Conservation (phyloP, 164 flowering plant genomes). For the Platanus orientalis region DNA sequence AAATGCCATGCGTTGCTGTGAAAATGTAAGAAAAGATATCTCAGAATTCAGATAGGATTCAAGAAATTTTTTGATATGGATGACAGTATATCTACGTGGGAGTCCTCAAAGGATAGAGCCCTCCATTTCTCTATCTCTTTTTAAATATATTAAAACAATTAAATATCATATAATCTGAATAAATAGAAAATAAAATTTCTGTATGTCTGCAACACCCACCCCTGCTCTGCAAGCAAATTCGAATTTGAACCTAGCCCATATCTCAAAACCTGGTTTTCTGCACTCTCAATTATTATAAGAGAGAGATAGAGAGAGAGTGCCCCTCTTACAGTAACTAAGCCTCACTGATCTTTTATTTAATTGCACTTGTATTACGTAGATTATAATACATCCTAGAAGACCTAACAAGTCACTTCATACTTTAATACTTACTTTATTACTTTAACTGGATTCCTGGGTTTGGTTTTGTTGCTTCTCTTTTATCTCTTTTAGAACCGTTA, state of each 20-base stretch:
- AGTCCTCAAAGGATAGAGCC: too few relatives aligned
- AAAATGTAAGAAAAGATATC: too few relatives aligned
- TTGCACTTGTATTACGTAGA: too few relatives aligned
- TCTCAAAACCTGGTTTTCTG: constrained; percentile 32
- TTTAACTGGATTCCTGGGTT: constrained; percentile 46
- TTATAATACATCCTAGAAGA: background rate
- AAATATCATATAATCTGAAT: background rate
- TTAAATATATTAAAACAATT: background rate
- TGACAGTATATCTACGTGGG: too few relatives aligned
- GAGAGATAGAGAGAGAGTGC: too few relatives aligned
- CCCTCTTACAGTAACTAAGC: too few relatives aligned
- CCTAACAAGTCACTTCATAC: constrained; percentile 14
- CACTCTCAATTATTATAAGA: constrained; percentile 5
- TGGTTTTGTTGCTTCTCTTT: constrained; percentile 2
- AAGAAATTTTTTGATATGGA: too few relatives aligned
- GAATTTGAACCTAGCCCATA: constrained; percentile 23
- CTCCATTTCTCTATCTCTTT: background rate
- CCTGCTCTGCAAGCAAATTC: constrained; percentile 7
- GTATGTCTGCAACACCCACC: constrained; percentile 10
- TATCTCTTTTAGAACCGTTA: background rate
- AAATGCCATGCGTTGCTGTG: too few relatives aligned
- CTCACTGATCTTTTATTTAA: too few relatives aligned
- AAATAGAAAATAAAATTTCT: background rate
- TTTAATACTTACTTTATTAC: constrained; percentile 14
- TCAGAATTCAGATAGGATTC: too few relatives aligned